Evolutionary conservation across 805 yeast genomes (phyloP), one percentile per base, ranked within the genome.

Genomic region (Nakazawaea molendinolei): DNA sequence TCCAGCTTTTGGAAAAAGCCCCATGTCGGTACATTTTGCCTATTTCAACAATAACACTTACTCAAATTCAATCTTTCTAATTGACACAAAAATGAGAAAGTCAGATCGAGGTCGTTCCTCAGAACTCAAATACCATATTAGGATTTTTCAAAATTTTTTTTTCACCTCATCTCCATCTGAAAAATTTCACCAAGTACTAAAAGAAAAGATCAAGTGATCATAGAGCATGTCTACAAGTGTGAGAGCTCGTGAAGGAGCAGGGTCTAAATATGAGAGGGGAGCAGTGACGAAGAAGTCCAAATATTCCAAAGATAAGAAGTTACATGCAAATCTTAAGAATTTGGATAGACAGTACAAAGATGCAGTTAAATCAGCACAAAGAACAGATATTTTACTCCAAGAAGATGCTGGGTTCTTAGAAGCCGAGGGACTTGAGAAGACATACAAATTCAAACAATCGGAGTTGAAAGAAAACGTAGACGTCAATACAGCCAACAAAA

Each of bases 401-500:
- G 97, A 92, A 61, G 80, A 82, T 20, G 73, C 69, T 4, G 99
- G 99, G 31, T 82, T 68, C 50, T 57, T 92, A 43, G 98, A 92
- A 57, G 86, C 96, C 5, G 98, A 92, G 51, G 80, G 80, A n/a
- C 79, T 90, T 89, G 99, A 92, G 60, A 79, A 76, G 56, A 92
- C 98, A 0, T 86, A 65, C 63, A 85, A 83, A 58, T 85, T 85
- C 47, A 74, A 68, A 23, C 99, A 92, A 55, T 71, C 71, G 10
- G 96, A 90, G 34, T 79, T 92, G 24, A 71, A 63, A 18, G 69
- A 72, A 21, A 77, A 73, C 9, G 96, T 92, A 3, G 97, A 90
- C 56, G 65, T 69, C 23, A 58, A 79, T 3, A 86, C 96, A 0
- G 74, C 79, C 12, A 73, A 71, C 44, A 92, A 90, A 56, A 72